Evolutionary conservation across 345 rosid species (phyloP).

Genomic region (Syzygium grande): DNA sequence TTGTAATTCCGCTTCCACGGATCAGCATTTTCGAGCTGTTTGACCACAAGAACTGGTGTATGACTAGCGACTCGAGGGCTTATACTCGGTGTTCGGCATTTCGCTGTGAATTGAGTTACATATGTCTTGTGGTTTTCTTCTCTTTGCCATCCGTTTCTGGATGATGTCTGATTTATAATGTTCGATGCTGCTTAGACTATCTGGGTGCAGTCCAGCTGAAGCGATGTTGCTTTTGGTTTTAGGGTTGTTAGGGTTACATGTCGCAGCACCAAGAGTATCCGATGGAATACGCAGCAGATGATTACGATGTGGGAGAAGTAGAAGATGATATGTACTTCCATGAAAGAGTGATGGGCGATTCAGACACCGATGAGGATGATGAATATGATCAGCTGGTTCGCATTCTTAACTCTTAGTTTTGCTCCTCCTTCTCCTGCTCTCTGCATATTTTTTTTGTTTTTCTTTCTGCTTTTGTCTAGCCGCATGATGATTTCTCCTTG

Average conservation of each 20-base stretch:
- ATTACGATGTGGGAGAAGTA: conserved; percentile 43
- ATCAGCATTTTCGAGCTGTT: background rate
- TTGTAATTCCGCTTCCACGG: background rate
- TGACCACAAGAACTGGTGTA: background rate
- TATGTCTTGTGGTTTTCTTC: background rate
- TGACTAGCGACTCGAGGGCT: background rate
- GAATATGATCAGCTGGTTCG: conserved; percentile 41
- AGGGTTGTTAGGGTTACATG: conserved; percentile 14
- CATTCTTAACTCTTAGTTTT: background rate
- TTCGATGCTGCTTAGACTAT: background rate
- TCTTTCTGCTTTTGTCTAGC: background rate
- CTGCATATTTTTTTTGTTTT: background rate
- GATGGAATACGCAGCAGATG: conserved; percentile 32
- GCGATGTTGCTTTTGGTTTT: conserved; percentile 6
- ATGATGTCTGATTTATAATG: background rate
- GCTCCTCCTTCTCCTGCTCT: background rate
- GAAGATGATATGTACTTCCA: conserved; percentile 40
- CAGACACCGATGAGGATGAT: conserved; percentile 40
- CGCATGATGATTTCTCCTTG: background rate
- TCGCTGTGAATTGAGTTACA: background rate
- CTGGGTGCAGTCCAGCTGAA: background rate
- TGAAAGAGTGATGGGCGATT: conserved; percentile 40
- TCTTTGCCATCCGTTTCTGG: background rate
- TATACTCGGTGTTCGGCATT: background rate
- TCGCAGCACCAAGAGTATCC: conserved; percentile 32